phyloP scores from a whole-genome alignment of 192 early-diverging fungal species.

The Umbelopsis ramanniana region DNA sequence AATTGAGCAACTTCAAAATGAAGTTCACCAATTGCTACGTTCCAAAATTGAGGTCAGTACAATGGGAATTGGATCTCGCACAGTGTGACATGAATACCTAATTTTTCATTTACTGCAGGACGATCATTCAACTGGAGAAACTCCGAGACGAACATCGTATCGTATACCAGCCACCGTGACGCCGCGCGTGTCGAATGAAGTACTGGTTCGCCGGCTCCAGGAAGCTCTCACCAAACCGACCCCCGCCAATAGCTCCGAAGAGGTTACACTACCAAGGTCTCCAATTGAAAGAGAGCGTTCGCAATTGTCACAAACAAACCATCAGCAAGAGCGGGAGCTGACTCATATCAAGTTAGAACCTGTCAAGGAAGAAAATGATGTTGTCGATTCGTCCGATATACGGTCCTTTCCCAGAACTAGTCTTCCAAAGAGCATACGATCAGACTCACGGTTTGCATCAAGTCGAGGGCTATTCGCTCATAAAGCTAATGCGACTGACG shows the following conservation, averaged over 20 bases:
- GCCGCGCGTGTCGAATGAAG: constrained; percentile 7
- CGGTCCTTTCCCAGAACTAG: background rate
- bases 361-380: background rate
- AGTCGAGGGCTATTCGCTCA: too few species aligned
- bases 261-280: background rate
- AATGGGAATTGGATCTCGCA: background rate
- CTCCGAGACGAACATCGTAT: background rate
- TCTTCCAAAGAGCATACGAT: background rate
- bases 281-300: background rate
- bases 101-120: background rate
- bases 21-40: background rate
- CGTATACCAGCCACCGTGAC: background rate
- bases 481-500: background rate
- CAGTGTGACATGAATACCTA: background rate
- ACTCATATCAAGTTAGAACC: background rate
- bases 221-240: background rate
- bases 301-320: background rate
- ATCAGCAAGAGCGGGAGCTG: background rate
- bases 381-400: background rate
- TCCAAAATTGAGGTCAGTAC: background rate
- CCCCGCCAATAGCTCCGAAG: background rate
- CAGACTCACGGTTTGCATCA: background rate
- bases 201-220: background rate
- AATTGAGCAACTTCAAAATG: background rate
- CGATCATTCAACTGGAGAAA: background rate